These are phyloP conservation scores for Grosmannia penicillata DNA, from an alignment of 2,329 filamentous ascomycete genomes.

Conservation along the genomic window DNA sequence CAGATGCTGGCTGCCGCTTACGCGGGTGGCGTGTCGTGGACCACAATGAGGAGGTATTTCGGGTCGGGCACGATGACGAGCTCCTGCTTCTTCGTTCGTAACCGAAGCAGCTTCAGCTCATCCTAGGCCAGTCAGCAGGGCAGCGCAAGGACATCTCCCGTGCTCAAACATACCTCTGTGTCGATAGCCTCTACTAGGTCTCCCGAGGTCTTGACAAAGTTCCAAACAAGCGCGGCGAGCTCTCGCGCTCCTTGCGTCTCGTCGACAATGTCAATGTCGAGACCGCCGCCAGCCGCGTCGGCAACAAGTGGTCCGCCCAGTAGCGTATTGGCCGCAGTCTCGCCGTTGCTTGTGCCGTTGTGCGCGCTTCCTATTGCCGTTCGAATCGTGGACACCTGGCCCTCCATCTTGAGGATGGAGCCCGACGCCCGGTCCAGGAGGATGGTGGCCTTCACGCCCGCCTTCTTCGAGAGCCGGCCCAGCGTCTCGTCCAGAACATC, in stretches of 20 bases:
- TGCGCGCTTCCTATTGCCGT: conserved; percentile 17
- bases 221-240: conserved; percentile 62
- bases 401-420: conserved; percentile 60
- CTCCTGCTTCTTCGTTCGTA: conserved; percentile 76
- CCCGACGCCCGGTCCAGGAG: conserved; percentile 59
- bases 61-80: conserved; percentile 68
- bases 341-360: conserved; percentile 1
- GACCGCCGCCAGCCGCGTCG: conserved; percentile 18
- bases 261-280: conserved; percentile 7
- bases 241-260: conserved; percentile 44
- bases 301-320: conserved; percentile 24
- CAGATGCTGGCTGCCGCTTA: conserved; percentile 17
- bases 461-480: conserved; percentile 58
- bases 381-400: conserved; percentile 47
- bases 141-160: neutral
- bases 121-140: conserved; percentile 30
- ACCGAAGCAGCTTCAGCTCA: conserved; percentile 58
- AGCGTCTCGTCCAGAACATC: conserved; percentile 53
- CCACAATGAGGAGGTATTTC: conserved; percentile 64
- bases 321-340: neutral
- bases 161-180: conserved; percentile 37
- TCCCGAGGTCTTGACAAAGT: conserved; percentile 55
- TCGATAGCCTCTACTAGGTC: conserved; percentile 60
- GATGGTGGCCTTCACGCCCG: conserved; percentile 64
- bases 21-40: conserved; percentile 66